Evolutionary conservation across 306 rosid genomes (phyloP).

Genomic region (Cicer judaicum): DNA sequence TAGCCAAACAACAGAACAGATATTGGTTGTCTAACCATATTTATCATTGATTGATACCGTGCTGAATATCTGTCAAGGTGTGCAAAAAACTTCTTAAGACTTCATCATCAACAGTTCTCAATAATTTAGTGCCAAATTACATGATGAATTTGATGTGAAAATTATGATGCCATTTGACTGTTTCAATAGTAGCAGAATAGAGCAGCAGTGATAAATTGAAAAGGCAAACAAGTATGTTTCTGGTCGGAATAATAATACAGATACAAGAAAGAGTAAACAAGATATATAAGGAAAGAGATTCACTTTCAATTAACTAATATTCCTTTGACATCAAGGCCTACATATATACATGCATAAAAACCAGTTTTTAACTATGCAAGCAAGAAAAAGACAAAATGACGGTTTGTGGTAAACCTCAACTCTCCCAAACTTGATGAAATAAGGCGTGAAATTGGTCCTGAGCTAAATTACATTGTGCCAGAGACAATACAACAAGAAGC

Average conservation of each 20-base stretch:
- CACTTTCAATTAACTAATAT: conserved; percentile 3
- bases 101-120: not conserved
- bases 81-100: not conserved
- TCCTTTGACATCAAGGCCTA: conserved; percentile 11
- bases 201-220: not conserved
- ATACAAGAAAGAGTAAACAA: conserved; percentile 2
- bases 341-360: not conserved
- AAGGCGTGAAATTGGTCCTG: not conserved
- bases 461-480: not conserved
- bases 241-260: not conserved
- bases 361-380: not conserved
- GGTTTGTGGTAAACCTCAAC: not conserved
- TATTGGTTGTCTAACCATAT: not conserved
- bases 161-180: not conserved
- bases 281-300: conserved; percentile 22
- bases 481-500: not conserved
- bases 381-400: conserved; percentile 10
- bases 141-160: not conserved
- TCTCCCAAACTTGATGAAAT: not conserved
- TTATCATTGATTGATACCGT: not conserved
- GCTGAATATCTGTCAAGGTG: not conserved
- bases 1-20: too few species aligned
- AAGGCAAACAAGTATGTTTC: not conserved
- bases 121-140: not conserved
- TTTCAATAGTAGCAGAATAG: not conserved